phyloP scores from a whole-genome alignment of 2,329 filamentous ascomycete species.

The Chrysoporthe deuterocubensis region DNA sequence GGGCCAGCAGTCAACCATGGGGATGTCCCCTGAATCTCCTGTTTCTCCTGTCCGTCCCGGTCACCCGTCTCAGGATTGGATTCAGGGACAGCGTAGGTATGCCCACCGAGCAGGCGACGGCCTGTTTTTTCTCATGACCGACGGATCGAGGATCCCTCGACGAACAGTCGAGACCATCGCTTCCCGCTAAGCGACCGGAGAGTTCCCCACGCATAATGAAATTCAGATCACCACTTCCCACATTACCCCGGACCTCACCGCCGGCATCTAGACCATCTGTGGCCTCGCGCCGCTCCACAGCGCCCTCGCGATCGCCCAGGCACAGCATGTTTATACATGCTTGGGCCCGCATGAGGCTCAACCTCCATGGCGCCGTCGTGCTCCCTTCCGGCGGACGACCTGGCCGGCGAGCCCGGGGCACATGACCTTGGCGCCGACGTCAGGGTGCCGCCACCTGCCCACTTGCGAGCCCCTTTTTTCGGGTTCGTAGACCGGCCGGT shows the following conservation, averaged over 20 bases:
- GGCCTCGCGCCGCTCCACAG: neutral
- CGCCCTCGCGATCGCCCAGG: neutral
- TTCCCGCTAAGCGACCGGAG: neutral
- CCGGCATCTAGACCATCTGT: neutral
- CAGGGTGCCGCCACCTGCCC: neutral
- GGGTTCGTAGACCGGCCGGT: neutral
- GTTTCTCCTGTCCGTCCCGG: neutral
- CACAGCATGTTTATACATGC: neutral
- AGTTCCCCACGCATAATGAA: neutral
- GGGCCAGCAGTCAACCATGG: neutral
- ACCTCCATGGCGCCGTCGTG: neutral
- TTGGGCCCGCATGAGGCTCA: neutral
- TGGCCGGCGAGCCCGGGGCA: neutral
- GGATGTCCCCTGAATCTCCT: conserved; percentile 1
- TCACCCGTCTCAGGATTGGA: neutral
- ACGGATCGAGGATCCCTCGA: neutral
- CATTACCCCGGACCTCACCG: conserved; percentile 10
- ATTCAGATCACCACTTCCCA: neutral
- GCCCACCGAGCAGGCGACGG: neutral
- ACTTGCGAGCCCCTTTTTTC: neutral
- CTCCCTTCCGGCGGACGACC: neutral
- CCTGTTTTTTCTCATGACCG: neutral
- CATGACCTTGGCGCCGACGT: neutral
- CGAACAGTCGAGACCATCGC: neutral
- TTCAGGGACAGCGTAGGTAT: neutral